Conservation (phyloP, 2,329 filamentous ascomycete genomes). For the Verticillium albo-atrum region DNA sequence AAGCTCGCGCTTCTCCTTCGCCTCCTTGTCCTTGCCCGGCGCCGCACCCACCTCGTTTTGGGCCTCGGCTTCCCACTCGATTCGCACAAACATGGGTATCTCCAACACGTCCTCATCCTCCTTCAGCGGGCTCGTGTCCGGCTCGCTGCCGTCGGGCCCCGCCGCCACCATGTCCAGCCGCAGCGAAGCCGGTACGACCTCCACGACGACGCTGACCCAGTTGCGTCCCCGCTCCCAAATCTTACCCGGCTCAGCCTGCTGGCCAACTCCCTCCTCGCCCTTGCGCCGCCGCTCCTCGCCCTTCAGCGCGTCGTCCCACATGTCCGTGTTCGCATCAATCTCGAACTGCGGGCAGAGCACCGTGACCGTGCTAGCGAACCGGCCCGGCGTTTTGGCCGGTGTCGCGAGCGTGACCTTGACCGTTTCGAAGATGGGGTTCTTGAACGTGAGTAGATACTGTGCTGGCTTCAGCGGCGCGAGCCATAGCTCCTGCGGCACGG, state of each 20-base stretch:
- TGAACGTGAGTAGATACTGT: slow-evolving; percentile 85
- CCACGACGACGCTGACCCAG: slow-evolving; percentile 90
- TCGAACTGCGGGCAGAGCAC: slow-evolving; percentile 93
- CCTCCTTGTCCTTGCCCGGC: slow-evolving; percentile 44
- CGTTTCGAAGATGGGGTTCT: slow-evolving; percentile 89
- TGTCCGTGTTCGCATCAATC: slow-evolving; percentile 84
- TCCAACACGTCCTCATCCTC: slow-evolving; percentile 68
- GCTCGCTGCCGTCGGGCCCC: slow-evolving; percentile 16
- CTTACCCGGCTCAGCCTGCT: slow-evolving; percentile 79
- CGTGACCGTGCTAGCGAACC: slow-evolving; percentile 75
- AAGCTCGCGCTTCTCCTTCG: slow-evolving; percentile 76
- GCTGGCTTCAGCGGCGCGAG: slow-evolving; percentile 57
- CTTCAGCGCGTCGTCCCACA: slow-evolving; percentile 83
- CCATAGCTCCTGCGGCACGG: slow-evolving; percentile 30
- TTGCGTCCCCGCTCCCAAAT: slow-evolving; percentile 94
- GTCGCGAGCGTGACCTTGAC: slow-evolving; percentile 86
- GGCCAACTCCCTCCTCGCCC: slow-evolving; percentile 31
- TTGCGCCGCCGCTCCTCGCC: slow-evolving; percentile 37
- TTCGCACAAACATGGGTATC: slow-evolving; percentile 88
- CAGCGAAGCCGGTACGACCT: slow-evolving; percentile 69
- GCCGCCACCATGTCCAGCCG: slow-evolving; percentile 29
- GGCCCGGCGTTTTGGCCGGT: slow-evolving; percentile 71
- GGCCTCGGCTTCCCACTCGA: slow-evolving; percentile 81
- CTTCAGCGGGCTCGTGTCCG: slow-evolving; percentile 42
- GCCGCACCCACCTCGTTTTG: slow-evolving; percentile 58